phyloP scores from a whole-genome alignment of 257 asterid species.

The Nyctanthes arbortristis region DNA sequence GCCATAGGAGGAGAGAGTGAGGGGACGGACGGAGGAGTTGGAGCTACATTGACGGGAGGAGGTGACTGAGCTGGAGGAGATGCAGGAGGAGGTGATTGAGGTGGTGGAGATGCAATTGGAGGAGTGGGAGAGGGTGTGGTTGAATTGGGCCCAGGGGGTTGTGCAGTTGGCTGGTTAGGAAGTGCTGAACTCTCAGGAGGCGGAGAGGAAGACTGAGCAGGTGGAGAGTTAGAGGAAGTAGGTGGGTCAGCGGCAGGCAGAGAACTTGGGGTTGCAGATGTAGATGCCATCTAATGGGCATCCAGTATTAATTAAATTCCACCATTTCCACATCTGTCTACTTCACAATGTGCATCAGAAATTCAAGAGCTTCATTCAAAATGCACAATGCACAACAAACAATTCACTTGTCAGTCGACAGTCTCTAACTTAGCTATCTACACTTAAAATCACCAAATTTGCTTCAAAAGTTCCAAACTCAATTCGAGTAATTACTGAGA shows the following conservation, averaged over 20 bases:
- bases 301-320: constrained; percentile 26
- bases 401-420: not conserved
- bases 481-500: not conserved
- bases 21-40: not conserved
- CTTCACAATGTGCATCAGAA: too few relatives aligned
- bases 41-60: constrained; percentile 7
- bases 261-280: constrained; percentile 51
- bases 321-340: constrained; percentile 37
- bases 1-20: constrained; percentile 35
- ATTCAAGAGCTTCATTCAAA: too few relatives aligned
- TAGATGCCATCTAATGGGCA: constrained; percentile 46
- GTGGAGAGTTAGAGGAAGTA: not conserved
- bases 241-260: constrained; percentile 21
- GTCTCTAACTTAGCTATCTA: not conserved
- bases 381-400: constrained; percentile 18
- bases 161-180: constrained; percentile 15
- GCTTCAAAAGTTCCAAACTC: constrained; percentile 9
- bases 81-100: constrained; percentile 25
- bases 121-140: constrained; percentile 10
- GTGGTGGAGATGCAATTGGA: constrained; percentile 27
- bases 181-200: constrained; percentile 13
- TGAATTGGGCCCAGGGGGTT: constrained; percentile 14
- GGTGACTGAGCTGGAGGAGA: too few relatives aligned
- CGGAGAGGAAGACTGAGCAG: not conserved
- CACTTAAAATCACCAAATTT: not conserved